Percentiles rank a stretch among this genome's conserved stretches.
Conservation (phyloP, 2,329 filamentous ascomycete genomes). For the Fusarium sp. region DNA sequence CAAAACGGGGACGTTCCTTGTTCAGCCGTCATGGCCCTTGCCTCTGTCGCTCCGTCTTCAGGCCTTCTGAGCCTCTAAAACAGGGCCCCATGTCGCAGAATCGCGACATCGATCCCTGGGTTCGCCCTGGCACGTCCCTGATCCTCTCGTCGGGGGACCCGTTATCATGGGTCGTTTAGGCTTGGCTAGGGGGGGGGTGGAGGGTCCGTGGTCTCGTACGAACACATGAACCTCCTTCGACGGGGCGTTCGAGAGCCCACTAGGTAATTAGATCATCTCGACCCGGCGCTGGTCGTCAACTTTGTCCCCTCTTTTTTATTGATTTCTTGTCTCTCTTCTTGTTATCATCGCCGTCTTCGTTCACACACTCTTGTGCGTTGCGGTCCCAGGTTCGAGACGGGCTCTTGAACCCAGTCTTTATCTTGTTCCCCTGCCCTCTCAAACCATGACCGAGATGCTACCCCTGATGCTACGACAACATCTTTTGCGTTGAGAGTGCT, state of each 20-base stretch:
- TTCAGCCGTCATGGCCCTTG: not conserved
- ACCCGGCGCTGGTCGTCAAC: constrained; percentile 20
- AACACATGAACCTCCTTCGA: constrained; percentile 23
- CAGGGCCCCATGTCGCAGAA: constrained; percentile 21
- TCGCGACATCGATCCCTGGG: constrained; percentile 9
- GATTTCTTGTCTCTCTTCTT: constrained; percentile 17
- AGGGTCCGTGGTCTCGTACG: constrained; percentile 21
- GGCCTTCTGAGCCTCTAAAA: not conserved
- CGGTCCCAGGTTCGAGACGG: constrained; percentile 29
- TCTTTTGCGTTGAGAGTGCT: constrained; percentile 21
- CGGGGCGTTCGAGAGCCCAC: constrained; percentile 30
- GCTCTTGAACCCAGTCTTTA: constrained; percentile 30
- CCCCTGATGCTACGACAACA: constrained; percentile 13
- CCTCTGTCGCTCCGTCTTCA: not conserved
- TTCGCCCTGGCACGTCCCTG: constrained; percentile 21
- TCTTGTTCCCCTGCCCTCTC: constrained; percentile 7
- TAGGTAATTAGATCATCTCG: constrained; percentile 35
- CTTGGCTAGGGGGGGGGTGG: constrained; percentile 31
- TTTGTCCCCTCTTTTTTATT: constrained; percentile 38
- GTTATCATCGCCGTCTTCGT: constrained; percentile 28
- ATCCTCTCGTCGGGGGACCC: constrained; percentile 23
- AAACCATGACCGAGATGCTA: constrained; percentile 31
- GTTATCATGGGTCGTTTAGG: constrained; percentile 25
- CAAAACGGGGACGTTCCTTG: constrained; percentile 10
- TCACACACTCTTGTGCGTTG: constrained; percentile 1